phyloP scores from a whole-genome alignment of 768 basidiomycete genomes.

The Phylloporus arenicola region DNA sequence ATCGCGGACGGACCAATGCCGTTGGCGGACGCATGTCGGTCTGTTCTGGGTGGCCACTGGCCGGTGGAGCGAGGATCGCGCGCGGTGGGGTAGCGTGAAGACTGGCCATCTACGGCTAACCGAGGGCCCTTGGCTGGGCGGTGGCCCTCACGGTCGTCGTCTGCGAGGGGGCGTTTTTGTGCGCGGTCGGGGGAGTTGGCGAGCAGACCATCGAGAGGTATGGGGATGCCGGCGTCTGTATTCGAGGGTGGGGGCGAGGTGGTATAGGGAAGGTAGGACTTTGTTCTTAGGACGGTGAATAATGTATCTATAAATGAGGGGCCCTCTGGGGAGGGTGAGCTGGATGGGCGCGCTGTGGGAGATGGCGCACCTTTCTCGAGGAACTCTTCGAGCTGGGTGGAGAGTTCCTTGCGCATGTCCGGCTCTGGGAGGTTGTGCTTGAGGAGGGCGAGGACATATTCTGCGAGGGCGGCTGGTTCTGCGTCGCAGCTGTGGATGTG shows the following conservation, averaged over 20 bases:
- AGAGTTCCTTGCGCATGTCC: constrained; percentile 77
- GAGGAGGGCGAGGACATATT: constrained; percentile 90
- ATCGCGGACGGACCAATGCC: constrained; percentile 19
- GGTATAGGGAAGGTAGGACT: constrained; percentile 78
- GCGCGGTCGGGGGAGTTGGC: constrained; percentile 48
- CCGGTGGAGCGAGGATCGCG: constrained; percentile 36
- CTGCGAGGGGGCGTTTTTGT: constrained; percentile 61
- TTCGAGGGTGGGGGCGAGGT: constrained; percentile 39
- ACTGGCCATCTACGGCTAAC: constrained; percentile 57
- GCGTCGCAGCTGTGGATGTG: constrained; percentile 96
- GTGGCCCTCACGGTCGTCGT: constrained; percentile 56
- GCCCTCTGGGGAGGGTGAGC: constrained; percentile 45
- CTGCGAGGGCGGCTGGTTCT: constrained; percentile 87
- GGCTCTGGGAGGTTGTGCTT: constrained; percentile 82
- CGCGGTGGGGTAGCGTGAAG: constrained; percentile 54
- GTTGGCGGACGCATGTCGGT: constrained; percentile 24
- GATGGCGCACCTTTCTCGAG: constrained; percentile 72
- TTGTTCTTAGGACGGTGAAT: constrained; percentile 78
- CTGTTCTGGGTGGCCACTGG: constrained; percentile 38
- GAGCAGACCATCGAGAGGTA: constrained; percentile 65
- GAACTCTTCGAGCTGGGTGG: constrained; percentile 82
- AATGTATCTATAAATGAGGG: constrained; percentile 76
- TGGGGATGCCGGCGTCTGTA: constrained; percentile 69
- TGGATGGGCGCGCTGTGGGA: background rate
- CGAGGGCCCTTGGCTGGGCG: constrained; percentile 69